phyloP scores from a whole-genome alignment of 2,329 filamentous ascomycete species.

The Alternaria metachromatica region DNA sequence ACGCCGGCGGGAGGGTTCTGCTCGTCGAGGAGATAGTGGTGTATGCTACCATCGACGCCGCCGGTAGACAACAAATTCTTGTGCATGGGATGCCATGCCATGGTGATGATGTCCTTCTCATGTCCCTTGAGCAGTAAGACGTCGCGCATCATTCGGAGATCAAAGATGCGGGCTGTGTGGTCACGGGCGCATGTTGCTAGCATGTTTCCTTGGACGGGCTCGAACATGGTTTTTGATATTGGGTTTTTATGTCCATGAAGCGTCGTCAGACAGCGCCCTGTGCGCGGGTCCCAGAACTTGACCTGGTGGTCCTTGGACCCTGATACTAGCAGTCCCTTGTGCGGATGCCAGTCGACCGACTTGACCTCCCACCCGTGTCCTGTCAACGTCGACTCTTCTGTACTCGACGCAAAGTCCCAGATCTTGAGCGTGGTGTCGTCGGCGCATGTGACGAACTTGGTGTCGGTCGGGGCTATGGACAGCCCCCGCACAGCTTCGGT shows the following conservation, averaged over 20 bases:
- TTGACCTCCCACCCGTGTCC: constrained; percentile 99
- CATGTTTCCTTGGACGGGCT: constrained; percentile 81
- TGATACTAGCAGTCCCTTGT: constrained; percentile 90
- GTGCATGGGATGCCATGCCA: constrained; percentile 94
- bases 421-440: constrained; percentile 95
- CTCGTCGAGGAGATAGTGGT: constrained; percentile 95
- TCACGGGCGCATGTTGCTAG: constrained; percentile 93
- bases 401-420: constrained; percentile 89
- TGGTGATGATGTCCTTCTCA: constrained; percentile 92
- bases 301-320: constrained; percentile 97
- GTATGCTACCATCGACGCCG: constrained; percentile 85
- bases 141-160: constrained; percentile 97
- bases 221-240: constrained; percentile 90
- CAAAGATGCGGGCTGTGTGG: constrained; percentile 90
- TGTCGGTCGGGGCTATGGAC: constrained; percentile 90
- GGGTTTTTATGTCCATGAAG: constrained; percentile 97
- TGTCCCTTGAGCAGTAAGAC: constrained; percentile 92
- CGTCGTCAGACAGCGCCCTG: constrained; percentile 86
- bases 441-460: constrained; percentile 94
- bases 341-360: constrained; percentile 95
- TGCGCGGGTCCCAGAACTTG: constrained; percentile 98
- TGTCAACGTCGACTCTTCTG: constrained; percentile 80
- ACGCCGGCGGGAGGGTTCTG: constrained; percentile 82
- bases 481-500: constrained; percentile 88
- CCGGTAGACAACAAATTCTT: constrained; percentile 88